phyloP scores from a whole-genome alignment of 2,329 filamentous ascomycete genomes.

The Huntiella decipiens region DNA sequence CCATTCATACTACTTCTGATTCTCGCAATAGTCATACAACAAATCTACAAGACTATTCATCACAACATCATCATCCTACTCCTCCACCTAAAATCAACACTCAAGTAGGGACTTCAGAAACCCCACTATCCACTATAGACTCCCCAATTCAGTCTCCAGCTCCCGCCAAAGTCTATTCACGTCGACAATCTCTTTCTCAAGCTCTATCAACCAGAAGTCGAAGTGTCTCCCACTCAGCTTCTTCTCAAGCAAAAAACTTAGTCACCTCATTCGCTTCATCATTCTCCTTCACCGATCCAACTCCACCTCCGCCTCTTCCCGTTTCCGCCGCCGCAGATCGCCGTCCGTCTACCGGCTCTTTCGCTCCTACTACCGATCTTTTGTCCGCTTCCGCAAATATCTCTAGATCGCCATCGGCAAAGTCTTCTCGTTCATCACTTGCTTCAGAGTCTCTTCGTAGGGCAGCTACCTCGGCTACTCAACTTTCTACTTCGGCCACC shows the following conservation, averaged over 20 bases:
- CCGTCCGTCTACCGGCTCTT: conserved; percentile 2
- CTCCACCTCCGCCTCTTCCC: background rate
- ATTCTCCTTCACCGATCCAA: conserved; percentile 3
- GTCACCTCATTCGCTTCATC: conserved; percentile 4
- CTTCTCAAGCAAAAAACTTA: conserved; percentile 9
- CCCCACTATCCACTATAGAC: background rate
- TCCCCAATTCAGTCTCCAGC: conserved; percentile 8
- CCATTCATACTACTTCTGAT: too few species aligned
- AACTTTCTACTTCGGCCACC: background rate
- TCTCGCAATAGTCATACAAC: too few species aligned
- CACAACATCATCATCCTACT: too few species aligned
- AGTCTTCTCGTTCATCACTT: conserved; percentile 8
- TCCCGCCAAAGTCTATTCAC: conserved; percentile 9
- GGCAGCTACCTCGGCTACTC: background rate
- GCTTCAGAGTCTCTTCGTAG: conserved; percentile 2
- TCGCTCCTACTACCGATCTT: conserved; percentile 2
- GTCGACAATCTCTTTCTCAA: conserved; percentile 7
- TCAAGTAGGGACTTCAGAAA: too few species aligned
- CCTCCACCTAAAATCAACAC: too few species aligned
- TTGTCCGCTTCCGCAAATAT: conserved; percentile 2
- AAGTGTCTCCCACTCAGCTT: conserved; percentile 9
- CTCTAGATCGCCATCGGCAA: conserved; percentile 4
- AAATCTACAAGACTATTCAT: too few species aligned
- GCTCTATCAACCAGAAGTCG: conserved; percentile 8
- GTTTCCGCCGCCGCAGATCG: background rate